Evolutionary conservation across 2,329 filamentous ascomycete genomes (phyloP).

Genomic region (Coniochaeta sp.): DNA sequence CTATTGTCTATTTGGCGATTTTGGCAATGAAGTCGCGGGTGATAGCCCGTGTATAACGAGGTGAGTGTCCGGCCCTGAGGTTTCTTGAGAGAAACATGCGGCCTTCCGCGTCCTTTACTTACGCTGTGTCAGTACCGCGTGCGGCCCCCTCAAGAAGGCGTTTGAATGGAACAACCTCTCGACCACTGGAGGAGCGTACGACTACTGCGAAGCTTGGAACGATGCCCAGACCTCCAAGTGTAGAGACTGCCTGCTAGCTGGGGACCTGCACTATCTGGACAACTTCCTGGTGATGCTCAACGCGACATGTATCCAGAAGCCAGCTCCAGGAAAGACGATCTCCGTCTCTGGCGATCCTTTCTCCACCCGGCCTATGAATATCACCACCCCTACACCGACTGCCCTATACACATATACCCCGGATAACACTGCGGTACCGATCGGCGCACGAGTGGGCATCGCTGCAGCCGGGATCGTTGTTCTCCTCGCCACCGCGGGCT

Average conservation of each 20-base stretch:
- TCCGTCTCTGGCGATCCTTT: constrained; percentile 46
- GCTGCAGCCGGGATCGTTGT: constrained; percentile 42
- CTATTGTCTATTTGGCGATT: constrained; percentile 46
- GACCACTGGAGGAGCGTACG: constrained; percentile 34
- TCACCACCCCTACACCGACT: constrained; percentile 39
- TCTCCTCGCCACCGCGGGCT: constrained; percentile 40
- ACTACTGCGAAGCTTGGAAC: constrained; percentile 47
- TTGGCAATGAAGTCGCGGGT: constrained; percentile 30
- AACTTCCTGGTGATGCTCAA: constrained; percentile 50
- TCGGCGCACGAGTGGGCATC: constrained; percentile 53
- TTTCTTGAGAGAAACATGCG: not conserved
- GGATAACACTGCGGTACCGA: constrained; percentile 37
- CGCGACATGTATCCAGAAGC: constrained; percentile 48
- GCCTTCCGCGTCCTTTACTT: constrained; percentile 9
- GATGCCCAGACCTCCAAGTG: constrained; percentile 34
- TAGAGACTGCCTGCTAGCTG: constrained; percentile 34
- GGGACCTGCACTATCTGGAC: constrained; percentile 31
- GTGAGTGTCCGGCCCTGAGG: constrained; percentile 24
- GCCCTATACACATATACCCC: constrained; percentile 29
- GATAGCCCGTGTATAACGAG: constrained; percentile 44
- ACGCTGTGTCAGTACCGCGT: constrained; percentile 38
- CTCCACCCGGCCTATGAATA: constrained; percentile 36
- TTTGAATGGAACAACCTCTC: constrained; percentile 44
- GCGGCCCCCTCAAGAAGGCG: constrained; percentile 37
- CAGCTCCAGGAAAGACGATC: constrained; percentile 37